Percentiles rank a stretch among this genome's conserved stretches.
Conservation (phyloP, 2,329 filamentous ascomycete species). For the Alternaria gansuensis region DNA sequence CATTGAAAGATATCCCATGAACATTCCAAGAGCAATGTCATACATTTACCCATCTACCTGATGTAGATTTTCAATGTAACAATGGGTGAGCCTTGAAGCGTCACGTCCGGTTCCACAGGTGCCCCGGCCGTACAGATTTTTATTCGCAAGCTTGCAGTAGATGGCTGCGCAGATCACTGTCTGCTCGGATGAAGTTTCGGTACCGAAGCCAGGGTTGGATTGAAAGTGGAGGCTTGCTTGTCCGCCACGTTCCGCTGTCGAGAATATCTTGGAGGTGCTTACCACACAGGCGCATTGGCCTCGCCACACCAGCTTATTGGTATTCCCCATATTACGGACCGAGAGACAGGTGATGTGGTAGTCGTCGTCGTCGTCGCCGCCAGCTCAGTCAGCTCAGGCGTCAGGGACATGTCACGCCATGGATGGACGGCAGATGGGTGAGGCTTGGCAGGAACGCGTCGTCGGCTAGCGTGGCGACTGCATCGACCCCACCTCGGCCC, state of each 20-base stretch:
- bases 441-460: conserved; percentile 14
- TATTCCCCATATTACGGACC: not conserved
- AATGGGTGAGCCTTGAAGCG: not conserved
- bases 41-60: not conserved
- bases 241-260: conserved; percentile 16
- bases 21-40: not conserved
- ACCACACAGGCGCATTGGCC: not conserved
- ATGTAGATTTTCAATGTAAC: not conserved
- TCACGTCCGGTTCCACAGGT: not conserved
- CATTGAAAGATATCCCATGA: conserved; percentile 27
- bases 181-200: conserved; percentile 13
- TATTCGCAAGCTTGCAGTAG: not conserved
- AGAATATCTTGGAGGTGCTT: not conserved
- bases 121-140: conserved; percentile 2
- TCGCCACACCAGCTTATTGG: not conserved
- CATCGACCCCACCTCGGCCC: conserved; percentile 22
- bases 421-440: not conserved
- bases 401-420: conserved; percentile 5
- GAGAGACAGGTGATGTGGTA: not conserved
- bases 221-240: conserved; percentile 15
- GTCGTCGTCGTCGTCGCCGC: not conserved
- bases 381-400: not conserved
- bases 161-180: conserved; percentile 9
- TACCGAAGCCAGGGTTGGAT: conserved; percentile 5
- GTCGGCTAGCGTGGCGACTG: conserved; percentile 17